phyloP scores from a whole-genome alignment of 331 rosid species.

The Telfairia occidentalis region DNA sequence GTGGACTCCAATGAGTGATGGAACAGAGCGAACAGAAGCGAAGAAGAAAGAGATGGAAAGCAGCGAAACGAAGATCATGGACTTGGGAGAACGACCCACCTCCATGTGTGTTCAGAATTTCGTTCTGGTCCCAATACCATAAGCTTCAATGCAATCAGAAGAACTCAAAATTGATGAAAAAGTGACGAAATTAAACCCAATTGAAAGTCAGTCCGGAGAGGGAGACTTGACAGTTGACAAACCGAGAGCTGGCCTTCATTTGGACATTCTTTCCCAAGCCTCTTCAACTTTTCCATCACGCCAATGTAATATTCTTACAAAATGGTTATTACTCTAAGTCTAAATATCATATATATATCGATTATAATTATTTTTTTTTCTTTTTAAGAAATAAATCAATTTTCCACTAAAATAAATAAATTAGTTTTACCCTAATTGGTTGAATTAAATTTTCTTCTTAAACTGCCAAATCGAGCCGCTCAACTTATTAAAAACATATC shows the following conservation, averaged over 20 bases:
- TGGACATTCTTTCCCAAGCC: not conserved
- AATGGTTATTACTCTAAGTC: not conserved
- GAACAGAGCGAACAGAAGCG: constrained; percentile 21
- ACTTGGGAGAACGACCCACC: not conserved
- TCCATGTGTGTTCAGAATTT: constrained; percentile 22
- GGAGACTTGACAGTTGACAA: no score
- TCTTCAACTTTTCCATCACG: no score
- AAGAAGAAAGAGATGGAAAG: constrained; percentile 27
- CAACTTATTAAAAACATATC: no score
- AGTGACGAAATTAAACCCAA: not conserved
- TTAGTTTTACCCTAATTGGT: no score
- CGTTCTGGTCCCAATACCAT: not conserved
- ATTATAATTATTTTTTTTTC: no score
- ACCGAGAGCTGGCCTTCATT: not conserved
- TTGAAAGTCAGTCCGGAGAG: not conserved
- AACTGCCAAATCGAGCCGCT: no score
- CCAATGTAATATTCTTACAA: not conserved
- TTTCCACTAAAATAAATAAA: no score
- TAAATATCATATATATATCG: no score
- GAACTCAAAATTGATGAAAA: not conserved
- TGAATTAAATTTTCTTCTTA: no score
- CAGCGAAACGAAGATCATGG: constrained; percentile 13
- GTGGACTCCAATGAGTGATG: constrained; percentile 50
- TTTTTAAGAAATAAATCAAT: no score
- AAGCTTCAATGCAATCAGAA: not conserved